Base-by-base conservation (phyloP, 2,329 filamentous ascomycete genomes). In the Clonostachys chloroleuca region DNA sequence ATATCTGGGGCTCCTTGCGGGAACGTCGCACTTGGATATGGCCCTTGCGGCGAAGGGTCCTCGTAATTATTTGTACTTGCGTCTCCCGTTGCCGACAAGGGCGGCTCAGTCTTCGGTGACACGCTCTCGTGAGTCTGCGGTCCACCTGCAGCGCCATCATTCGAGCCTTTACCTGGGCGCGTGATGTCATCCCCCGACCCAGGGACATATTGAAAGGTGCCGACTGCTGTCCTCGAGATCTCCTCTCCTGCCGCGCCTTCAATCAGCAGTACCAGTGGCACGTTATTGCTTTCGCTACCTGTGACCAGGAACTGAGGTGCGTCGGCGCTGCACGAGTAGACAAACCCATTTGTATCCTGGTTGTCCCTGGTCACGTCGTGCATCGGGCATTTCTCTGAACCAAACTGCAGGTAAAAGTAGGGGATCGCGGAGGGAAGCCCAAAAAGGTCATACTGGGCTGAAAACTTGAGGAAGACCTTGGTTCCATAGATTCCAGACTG, bases 261-360 rank as follows among this genome's bases (percentile, higher is more conserved):
- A 16, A 81, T 68, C 41, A 78, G 57, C 46, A 83, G 64, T 61
- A 74, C 74, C 63, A 82, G 59, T 36, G 78, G 77, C 65, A 82
- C 78, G 64, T 63, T 78, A 63, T 68, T 67, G 44, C 63, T 68
- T 40, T 64, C 59, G 54, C 71, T 75, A 59, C 72, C 67, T 58
- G 78, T 81, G 66, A 72, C 69, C 58, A 75, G 55, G 39, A 72
- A 66, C 52, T 75, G 77, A 42, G 92, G 92, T 34, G 86, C 87
- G 48, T 89, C 83, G 39, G 83, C 81, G 42, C 80, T 81, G 56
- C 95, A 75, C 33, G 79, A 78, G 65, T 94, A 95, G 52, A 84
- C 78, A 62, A 81, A 88, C 17, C 44, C 41, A 12, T 81, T 78
- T 54, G 78, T 69, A 51, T 83, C 79, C 68, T 73, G 80, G 55